Base-by-base conservation (phyloP, 2,329 filamentous ascomycete genomes). In the Botryotinia calthae region DNA sequence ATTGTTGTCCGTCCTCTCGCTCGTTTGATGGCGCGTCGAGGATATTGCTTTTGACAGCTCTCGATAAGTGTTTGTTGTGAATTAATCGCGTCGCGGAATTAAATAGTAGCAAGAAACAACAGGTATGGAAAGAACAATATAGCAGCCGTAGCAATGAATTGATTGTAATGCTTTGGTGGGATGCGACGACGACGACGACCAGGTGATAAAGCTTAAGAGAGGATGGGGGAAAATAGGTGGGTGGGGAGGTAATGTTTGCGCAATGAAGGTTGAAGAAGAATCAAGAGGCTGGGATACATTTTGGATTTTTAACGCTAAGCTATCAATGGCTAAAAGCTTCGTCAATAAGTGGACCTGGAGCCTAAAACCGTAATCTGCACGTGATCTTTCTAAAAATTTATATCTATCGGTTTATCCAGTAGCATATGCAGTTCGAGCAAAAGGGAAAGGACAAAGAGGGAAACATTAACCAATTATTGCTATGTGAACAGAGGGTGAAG, bases 211-310 rank as follows among this genome's bases (percentile, higher is more conserved):
- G 70, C 44, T 58, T 28, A 59, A 59, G 65, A 48, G 66, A 70
- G 56, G 40, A 46, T 40, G 31, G 31, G 54, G 63, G 48, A 70
- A 54, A 46, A 65, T 22, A 46, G 65, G 20, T 61, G 56, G 56
- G 71, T 70, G 58, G 71, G 56, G 64, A 54, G 56, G 48, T 46
- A 37, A 37, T 64, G 44, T 71, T 66, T 34, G 70, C 46, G 46
- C 58, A 66, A 71, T 40, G 31, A 51, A 70, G 42, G 40, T 48
- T 46, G 58, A 71, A 71, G 44, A 66, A 70, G 70, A 71, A 71
- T 71, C 61, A 56, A 71, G 70, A 71, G 70, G 61, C 46, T 71
- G 70, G 70, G 59, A 64, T 71, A 51, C 64, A 66, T 66, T 66
- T 66, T 37, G 10, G 6, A 51, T 16, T n/a, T 48, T 54, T 66